Base-by-base conservation (phyloP, 2,329 filamentous ascomycete genomes). In the Daldinia sp. region DNA sequence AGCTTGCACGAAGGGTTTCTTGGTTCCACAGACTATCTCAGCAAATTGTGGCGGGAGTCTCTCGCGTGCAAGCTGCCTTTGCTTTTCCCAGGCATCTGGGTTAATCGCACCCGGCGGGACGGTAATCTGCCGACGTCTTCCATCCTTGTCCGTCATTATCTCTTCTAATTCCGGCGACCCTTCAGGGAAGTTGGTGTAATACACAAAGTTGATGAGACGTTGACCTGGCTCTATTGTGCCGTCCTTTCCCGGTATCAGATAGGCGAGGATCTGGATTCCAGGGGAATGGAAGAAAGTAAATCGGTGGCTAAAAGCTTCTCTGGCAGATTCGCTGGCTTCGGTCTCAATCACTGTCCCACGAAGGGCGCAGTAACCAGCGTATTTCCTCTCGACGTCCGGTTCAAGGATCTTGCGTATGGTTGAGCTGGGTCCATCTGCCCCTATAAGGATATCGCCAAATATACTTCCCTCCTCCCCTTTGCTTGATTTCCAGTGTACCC, bases 161-260 rank as follows among this genome's bases (percentile, higher is more conserved):
- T 78, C 74, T 42, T 78, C 75, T 1, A 80, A 64, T 54, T 76
- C 76, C 1, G 70, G 6, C 0, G 78, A 80, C 2, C 74, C 75
- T 48, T 74, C 76, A n/a, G 79, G 74, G 59, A 80, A 79, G 60
- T 83, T 82, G 63, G 77, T 77, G 70, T 84, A 84, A 75, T 81
- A 85, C 15, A 84, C 82, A 73, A 80, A 84, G 69, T 83, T 85
- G 58, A 83, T 77, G 13, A 81, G 79, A 0, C 82, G 78, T 20
- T 79, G 65, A 2, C 81, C 82, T 0, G 75, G 78, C 53, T 79
- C 75, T 4, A 82, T 71, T 2, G 76, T 78, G 1, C 82, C 82
- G 60, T 79, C 72, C 20, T 73, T 63, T 0, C 81, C 80, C 0
- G 82, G 82, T 44, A 84, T 83, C 23, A 82, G 74, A 68, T 84